Evolutionary conservation across 768 basidiomycete species (phyloP).

Genomic region (Xerocomus potaroensis): DNA sequence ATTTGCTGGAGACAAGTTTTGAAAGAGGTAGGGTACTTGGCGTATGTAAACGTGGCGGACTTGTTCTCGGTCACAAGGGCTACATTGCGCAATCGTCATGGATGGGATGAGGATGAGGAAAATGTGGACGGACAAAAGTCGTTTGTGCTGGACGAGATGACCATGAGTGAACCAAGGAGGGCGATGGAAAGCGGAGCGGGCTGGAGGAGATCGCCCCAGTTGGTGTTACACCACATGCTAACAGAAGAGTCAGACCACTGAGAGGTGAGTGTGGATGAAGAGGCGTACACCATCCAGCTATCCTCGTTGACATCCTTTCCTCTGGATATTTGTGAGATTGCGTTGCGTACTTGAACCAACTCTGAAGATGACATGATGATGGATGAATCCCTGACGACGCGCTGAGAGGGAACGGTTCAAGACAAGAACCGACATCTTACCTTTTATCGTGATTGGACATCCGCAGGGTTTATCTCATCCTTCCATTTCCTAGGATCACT

Average conservation of each 20-base stretch:
- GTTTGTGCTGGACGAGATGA: constrained; percentile 13
- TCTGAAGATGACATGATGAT: constrained; percentile 11
- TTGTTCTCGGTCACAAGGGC: constrained; percentile 11
- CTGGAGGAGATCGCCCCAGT: constrained; percentile 19
- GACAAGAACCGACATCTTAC: too few species aligned
- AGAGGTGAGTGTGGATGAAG: neutral
- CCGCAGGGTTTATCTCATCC: too few species aligned
- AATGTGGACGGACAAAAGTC: constrained; percentile 14
- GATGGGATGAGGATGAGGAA: neutral
- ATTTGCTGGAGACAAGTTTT: constrained; percentile 22
- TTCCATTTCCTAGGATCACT: too few species aligned
- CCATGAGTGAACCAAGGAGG: constrained; percentile 16
- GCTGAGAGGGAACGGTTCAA: too few species aligned
- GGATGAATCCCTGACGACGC: too few species aligned
- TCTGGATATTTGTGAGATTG: constrained; percentile 17
- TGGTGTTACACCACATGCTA: constrained; percentile 20
- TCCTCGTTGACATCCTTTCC: constrained; percentile 20
- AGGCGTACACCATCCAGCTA: constrained; percentile 18
- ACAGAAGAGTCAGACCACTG: neutral
- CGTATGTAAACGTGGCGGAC: constrained; percentile 6
- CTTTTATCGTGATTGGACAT: too few species aligned
- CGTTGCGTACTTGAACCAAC: constrained; percentile 13
- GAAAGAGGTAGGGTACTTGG: constrained; percentile 19
- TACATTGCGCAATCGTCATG: neutral
- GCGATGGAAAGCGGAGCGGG: constrained; percentile 16